Evolutionary conservation across 2,329 filamentous ascomycete genomes (phyloP).

Genomic region (Nemania sp.): DNA sequence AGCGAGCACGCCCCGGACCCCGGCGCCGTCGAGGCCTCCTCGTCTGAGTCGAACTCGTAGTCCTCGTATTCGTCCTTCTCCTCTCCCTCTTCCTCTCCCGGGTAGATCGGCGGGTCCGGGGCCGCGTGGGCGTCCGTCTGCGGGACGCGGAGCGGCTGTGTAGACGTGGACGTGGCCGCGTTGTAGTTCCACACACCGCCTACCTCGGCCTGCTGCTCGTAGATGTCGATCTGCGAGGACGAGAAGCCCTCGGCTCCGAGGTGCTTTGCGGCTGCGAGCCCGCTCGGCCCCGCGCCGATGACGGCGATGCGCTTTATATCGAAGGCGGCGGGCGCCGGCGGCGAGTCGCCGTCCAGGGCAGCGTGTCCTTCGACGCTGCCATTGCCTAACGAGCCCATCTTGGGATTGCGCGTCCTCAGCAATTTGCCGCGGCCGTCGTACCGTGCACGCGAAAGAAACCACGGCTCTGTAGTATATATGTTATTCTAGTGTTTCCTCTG

Average conservation of each 20-base stretch:
- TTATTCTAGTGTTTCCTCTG: not conserved
- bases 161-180: constrained; percentile 42
- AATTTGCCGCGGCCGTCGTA: not conserved
- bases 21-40: constrained; percentile 26
- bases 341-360: not conserved
- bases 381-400: constrained; percentile 30
- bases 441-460: not conserved
- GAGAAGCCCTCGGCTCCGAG: constrained; percentile 65
- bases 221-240: constrained; percentile 74
- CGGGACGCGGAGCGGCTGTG: constrained; percentile 60
- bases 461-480: not conserved
- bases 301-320: constrained; percentile 69
- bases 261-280: constrained; percentile 80
- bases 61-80: constrained; percentile 23
- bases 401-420: not conserved
- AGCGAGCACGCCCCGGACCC: constrained; percentile 26
- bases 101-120: constrained; percentile 66
- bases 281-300: constrained; percentile 81
- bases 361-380: constrained; percentile 2
- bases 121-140: constrained; percentile 68
- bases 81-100: constrained; percentile 18
- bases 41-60: constrained; percentile 27
- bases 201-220: constrained; percentile 76
- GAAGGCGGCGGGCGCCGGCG: constrained; percentile 42
- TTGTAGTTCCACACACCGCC: constrained; percentile 90